Evolutionary conservation across 257 asterid genomes (phyloP).

Genomic region (Petrea volubilis): DNA sequence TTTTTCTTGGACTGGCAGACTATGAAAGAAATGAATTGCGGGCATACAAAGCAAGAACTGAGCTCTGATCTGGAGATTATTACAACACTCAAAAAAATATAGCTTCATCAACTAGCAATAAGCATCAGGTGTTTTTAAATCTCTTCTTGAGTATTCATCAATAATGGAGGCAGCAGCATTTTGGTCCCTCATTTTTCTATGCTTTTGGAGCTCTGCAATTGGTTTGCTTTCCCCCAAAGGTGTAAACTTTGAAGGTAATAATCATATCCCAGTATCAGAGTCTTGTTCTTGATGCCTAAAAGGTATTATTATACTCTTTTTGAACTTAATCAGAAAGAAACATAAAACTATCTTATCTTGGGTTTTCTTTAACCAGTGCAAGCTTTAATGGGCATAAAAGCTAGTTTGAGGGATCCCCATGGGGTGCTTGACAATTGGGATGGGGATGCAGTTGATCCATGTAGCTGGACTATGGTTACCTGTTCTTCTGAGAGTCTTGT

Average conservation of each 20-base stretch:
- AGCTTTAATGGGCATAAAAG: constrained; percentile 88
- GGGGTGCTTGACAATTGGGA: constrained; percentile 99
- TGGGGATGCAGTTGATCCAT: constrained; percentile 94
- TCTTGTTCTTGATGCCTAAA: background rate
- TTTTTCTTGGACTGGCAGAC: constrained; percentile 41
- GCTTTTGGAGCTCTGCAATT: constrained; percentile 48
- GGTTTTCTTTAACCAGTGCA: constrained; percentile 53
- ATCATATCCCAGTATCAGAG: background rate
- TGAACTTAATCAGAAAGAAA: background rate
- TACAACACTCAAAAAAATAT: constrained; percentile 9
- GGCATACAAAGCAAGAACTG: constrained; percentile 38
- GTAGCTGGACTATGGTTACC: constrained; percentile 99
- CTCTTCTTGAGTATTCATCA: constrained; percentile 15
- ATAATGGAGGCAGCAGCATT: constrained; percentile 33
- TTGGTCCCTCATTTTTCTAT: constrained; percentile 35
- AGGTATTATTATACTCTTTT: background rate
- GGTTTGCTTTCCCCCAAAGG: constrained; percentile 90
- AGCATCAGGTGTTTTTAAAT: background rate
- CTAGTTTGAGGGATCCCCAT: constrained; percentile 78
- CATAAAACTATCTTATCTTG: background rate
- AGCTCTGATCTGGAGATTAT: constrained; percentile 30
- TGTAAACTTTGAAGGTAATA: constrained; percentile 95
- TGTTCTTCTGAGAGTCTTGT: constrained; percentile 83
- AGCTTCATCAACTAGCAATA: constrained; percentile 28
- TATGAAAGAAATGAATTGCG: constrained; percentile 33